Conservation (phyloP, 768 basidiomycete genomes). For the Suillus sp. region DNA sequence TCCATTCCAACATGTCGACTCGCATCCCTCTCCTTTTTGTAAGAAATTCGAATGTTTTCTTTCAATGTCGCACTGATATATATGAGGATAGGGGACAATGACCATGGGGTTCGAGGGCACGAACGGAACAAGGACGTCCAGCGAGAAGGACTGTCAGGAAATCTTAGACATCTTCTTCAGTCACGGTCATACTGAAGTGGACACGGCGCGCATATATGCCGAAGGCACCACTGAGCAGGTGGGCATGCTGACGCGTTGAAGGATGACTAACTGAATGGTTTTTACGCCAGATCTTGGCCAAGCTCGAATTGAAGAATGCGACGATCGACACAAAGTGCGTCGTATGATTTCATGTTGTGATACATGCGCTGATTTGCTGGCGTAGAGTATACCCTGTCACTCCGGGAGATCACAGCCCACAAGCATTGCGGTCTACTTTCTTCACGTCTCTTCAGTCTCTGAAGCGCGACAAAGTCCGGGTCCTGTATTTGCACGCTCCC, state of each 20-base stretch:
- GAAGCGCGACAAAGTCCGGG: conserved; percentile 46
- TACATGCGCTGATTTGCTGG: neutral
- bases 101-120: conserved; percentile 45
- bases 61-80: neutral
- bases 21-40: conserved; percentile 15
- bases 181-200: conserved; percentile 48
- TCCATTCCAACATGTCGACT: conserved; percentile 7
- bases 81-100: conserved; percentile 45
- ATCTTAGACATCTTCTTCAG: conserved; percentile 47
- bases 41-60: neutral
- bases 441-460: conserved; percentile 47
- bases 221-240: conserved; percentile 60
- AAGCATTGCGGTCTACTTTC: conserved; percentile 46
- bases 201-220: conserved; percentile 53
- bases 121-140: conserved; percentile 42
- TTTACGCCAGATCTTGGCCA: conserved; percentile 36
- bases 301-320: conserved; percentile 42
- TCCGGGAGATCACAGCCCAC: conserved; percentile 45
- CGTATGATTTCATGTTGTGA: neutral
- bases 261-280: neutral
- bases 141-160: conserved; percentile 40
- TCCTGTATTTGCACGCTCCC: conserved; percentile 62
- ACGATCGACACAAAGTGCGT: conserved; percentile 52
- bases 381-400: conserved; percentile 42
- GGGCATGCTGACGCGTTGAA: neutral